Percentiles rank a stretch among this genome's conserved stretches.
Evolutionary conservation across 2,329 filamentous ascomycete species (phyloP).

Genomic region (Pyrenophora seminiperda): DNA sequence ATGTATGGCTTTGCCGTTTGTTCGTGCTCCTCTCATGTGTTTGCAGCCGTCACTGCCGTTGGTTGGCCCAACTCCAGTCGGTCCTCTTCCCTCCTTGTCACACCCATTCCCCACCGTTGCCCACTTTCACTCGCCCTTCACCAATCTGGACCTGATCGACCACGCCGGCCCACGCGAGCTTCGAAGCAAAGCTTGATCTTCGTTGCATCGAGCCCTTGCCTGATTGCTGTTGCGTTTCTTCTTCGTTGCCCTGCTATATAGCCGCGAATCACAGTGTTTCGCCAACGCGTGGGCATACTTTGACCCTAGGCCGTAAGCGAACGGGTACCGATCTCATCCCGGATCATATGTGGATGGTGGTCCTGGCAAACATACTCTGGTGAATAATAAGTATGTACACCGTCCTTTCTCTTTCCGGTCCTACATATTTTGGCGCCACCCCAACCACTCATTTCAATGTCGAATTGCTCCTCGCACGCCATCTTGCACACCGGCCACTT

Average conservation of each 20-base stretch:
- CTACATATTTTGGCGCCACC: constrained; percentile 34
- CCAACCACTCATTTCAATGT: constrained; percentile 44
- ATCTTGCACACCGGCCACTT: constrained; percentile 22
- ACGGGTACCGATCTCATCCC: constrained; percentile 39
- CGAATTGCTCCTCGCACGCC: constrained; percentile 29
- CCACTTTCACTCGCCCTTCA: constrained; percentile 37
- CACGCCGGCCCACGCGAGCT: constrained; percentile 44
- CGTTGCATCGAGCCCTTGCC: constrained; percentile 38
- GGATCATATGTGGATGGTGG: constrained; percentile 45
- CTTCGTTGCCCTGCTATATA: constrained; percentile 42
- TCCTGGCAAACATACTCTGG: constrained; percentile 37
- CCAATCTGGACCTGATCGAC: constrained; percentile 42
- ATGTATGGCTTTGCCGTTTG: constrained; percentile 42
- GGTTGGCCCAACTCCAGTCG: constrained; percentile 43
- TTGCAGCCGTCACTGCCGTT: constrained; percentile 39
- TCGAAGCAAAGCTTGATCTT: constrained; percentile 45
- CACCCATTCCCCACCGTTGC: constrained; percentile 40
- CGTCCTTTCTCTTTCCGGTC: constrained; percentile 43
- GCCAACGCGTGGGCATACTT: constrained; percentile 41
- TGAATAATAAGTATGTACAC: constrained; percentile 47
- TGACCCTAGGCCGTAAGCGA: constrained; percentile 40
- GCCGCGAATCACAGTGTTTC: constrained; percentile 44
- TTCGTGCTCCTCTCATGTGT: constrained; percentile 38
- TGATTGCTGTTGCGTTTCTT: constrained; percentile 36
- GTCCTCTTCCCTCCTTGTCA: constrained; percentile 45